Conservation (phyloP, 225 moss, liverwort and hornwort genomes). For the Marchantia polymorpha region DNA sequence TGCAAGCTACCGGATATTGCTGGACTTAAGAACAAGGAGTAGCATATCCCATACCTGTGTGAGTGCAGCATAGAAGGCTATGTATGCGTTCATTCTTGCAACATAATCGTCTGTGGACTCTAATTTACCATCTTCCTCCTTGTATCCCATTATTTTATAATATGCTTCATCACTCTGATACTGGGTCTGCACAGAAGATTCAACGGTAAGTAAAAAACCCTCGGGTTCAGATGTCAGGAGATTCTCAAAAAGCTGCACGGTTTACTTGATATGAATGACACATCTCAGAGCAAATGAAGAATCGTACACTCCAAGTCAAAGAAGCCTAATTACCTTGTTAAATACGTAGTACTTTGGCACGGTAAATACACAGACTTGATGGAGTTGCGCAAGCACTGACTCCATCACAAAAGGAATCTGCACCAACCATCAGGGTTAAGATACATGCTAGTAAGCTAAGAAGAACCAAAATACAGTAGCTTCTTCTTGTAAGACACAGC, state of each 20-base stretch:
- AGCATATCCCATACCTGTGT: conserved; percentile 49
- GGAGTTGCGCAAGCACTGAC: conserved; percentile 75
- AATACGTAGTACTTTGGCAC: conserved; percentile 84
- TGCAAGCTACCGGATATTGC: no score
- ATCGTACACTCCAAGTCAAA: neutral
- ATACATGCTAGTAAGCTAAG: neutral
- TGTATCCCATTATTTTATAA: conserved; percentile 75
- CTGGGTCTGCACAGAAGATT: conserved; percentile 47
- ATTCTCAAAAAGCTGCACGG: neutral
- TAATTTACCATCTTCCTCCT: conserved; percentile 67
- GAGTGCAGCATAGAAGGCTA: conserved; percentile 88
- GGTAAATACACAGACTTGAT: conserved; percentile 88
- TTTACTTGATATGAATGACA: neutral
- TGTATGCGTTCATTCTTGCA: conserved; percentile 80
- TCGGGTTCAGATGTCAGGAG: neutral
- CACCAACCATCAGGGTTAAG: neutral
- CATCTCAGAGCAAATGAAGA: neutral
- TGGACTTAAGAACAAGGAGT: no score
- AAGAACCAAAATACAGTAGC: no score
- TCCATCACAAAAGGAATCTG: conserved; percentile 90
- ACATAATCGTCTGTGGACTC: conserved; percentile 91
- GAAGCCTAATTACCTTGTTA: conserved; percentile 56
- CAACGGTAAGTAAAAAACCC: neutral
- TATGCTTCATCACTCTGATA: conserved; percentile 73
- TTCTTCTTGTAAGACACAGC: no score